Evolutionary conservation across 495 filamentous ascomycete genomes (phyloP).

Genomic region (Cudoniella acicularis): DNA sequence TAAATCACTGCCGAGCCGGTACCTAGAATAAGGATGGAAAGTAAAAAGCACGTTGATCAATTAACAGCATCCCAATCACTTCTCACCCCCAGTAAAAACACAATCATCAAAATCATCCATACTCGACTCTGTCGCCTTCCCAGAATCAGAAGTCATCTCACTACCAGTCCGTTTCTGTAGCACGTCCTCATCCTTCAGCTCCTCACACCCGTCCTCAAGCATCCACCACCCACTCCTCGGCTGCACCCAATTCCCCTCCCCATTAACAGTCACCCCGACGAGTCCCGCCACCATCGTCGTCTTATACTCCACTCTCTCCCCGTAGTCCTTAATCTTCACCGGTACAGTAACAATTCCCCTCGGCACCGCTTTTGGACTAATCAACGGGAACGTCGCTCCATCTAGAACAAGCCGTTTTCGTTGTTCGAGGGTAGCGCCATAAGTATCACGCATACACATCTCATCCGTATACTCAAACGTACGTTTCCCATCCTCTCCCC

Average conservation of each 20-base stretch:
- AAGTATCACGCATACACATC: not conserved
- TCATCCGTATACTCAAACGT: not conserved
- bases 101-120: too few relatives aligned
- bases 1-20: too few relatives aligned
- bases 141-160: too few relatives aligned
- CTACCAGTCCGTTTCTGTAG: too few relatives aligned
- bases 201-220: too few relatives aligned
- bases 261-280: conserved; percentile 17
- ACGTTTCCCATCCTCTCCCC: conserved; percentile 28
- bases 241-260: conserved; percentile 26
- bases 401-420: conserved; percentile 16
- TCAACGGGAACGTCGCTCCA: conserved; percentile 11
- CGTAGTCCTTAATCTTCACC: conserved; percentile 28
- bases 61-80: too few relatives aligned
- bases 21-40: too few relatives aligned
- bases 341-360: conserved; percentile 23
- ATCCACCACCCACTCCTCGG: conserved; percentile 31
- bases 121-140: too few relatives aligned
- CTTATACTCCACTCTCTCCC: conserved; percentile 10
- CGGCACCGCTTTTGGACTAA: conserved; percentile 22
- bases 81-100: too few relatives aligned
- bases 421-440: not conserved
- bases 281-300: conserved; percentile 31
- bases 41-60: too few relatives aligned
- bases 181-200: too few relatives aligned